Base-by-base conservation (phyloP, 805 yeast species). In the Candida ponderosae region DNA sequence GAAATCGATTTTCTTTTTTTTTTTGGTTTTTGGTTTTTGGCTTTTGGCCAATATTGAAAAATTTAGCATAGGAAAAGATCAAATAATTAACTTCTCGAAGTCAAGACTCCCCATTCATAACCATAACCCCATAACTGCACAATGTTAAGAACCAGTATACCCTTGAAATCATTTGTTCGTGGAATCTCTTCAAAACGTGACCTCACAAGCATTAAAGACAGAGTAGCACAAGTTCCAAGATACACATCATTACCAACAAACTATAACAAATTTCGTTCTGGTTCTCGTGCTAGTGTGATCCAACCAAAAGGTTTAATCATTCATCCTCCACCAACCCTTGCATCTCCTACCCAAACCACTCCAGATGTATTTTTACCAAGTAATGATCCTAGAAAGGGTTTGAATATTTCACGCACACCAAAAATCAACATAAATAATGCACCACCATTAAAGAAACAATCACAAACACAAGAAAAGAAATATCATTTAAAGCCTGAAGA, bases 281-380 rank as follows among this genome's bases (percentile, higher is more conserved):
- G 28, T 24, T 7, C 14, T 11, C 11, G 14, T 24, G 28, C 28
- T 8, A 24, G n/a, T 13, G n/a, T 24, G 6, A 9, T 11, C 6
- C n/a, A 11, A 16, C 74, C 79, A 1, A 63, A 69, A 18, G 90
- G 90, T 5, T 60, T 84, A 20, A 73, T 76, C 30, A 66, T 64
- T 49, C 68, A 73, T 44, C 79, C 79, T 16, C 72, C 86, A 31
- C 88, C 87, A 18, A 73, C 89, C 4, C 71, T 82, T 13, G 67
- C 80, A 20, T 59, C 72, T 11, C 62, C 68, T 40, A 61, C 74
- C 57, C 40, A 57, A 43, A 57, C 71, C 63, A 54, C 93, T 3
- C 94, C 95, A 15, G 68, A 67, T 36, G 76, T 79, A 3, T 85
- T 85, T 54, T 57, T 85, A 39, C 87, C 93, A 10, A 45, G 60